phyloP scores from a whole-genome alignment of 805 yeast genomes.

The Pichia occidentalis region DNA sequence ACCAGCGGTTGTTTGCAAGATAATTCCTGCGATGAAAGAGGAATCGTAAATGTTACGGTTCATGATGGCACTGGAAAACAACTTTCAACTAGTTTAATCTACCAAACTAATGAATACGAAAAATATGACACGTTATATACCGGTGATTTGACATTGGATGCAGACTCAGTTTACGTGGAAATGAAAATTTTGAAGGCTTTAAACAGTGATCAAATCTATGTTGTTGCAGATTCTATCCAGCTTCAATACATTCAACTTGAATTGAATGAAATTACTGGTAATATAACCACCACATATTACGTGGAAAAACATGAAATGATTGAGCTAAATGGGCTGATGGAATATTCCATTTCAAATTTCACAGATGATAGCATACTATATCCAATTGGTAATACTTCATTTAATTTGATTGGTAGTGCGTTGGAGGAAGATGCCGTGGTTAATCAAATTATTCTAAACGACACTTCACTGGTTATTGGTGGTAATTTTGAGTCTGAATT shows the following conservation, averaged over 20 bases:
- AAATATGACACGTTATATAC: constrained; percentile 74
- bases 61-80: constrained; percentile 39
- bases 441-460: constrained; percentile 27
- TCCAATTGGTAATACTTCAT: constrained; percentile 42
- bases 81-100: constrained; percentile 42
- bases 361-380: constrained; percentile 18
- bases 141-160: constrained; percentile 57
- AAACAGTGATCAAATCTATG: constrained; percentile 33
- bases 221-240: constrained; percentile 60
- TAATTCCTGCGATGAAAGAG: constrained; percentile 61
- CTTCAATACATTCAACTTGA: constrained; percentile 36
- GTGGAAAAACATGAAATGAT: background rate
- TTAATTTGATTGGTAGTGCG: constrained; percentile 34
- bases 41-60: constrained; percentile 72
- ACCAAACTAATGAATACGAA: constrained; percentile 71
- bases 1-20: constrained; percentile 85
- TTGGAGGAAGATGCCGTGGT: constrained; percentile 38
- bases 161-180: constrained; percentile 32
- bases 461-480: constrained; percentile 36
- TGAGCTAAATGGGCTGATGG: constrained; percentile 68
- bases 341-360: constrained; percentile 69
- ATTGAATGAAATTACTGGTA: constrained; percentile 8
- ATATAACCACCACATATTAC: background rate
- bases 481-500: constrained; percentile 40
- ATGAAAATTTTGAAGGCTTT: constrained; percentile 33